A percentile compares a stretch with the other conserved stretches of the same genome.
Conservation (phyloP, 345 rosid genomes). For the Eucalyptus marginata region DNA sequence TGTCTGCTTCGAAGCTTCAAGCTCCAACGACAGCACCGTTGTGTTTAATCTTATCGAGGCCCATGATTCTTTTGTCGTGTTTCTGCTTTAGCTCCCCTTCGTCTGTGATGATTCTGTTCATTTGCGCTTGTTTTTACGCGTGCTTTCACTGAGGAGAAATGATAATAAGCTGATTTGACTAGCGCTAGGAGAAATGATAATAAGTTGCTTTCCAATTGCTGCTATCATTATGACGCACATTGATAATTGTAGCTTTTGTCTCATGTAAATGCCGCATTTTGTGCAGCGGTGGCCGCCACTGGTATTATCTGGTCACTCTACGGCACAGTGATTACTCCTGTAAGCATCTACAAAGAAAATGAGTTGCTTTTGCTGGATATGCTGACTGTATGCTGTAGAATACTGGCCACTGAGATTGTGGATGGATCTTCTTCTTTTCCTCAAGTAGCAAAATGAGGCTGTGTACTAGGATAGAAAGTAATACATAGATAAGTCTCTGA, state of each 20-base stretch:
- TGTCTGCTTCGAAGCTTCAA: slow-evolving; percentile 77
- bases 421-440: not conserved
- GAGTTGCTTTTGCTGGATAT: not conserved
- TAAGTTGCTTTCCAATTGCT: not conserved
- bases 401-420: not conserved
- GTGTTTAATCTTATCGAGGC: not conserved
- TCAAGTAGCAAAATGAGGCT: not conserved
- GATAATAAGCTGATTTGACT: not conserved
- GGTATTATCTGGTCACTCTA: slow-evolving; percentile 72
- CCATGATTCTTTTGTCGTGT: not conserved
- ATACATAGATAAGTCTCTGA: not conserved
- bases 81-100: not conserved
- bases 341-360: slow-evolving; percentile 6
- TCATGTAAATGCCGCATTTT: not conserved
- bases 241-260: not conserved
- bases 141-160: not conserved
- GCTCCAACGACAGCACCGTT: not conserved
- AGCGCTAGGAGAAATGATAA: not conserved
- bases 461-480: not conserved
- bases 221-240: not conserved
- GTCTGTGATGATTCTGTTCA: not conserved
- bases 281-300: slow-evolving; percentile 59
- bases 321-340: slow-evolving; percentile 80
- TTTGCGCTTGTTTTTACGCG: not conserved
- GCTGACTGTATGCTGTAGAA: not conserved